phyloP scores from a whole-genome alignment of 2,329 filamentous ascomycete genomes.

The Chrysoporthe cubensis region DNA sequence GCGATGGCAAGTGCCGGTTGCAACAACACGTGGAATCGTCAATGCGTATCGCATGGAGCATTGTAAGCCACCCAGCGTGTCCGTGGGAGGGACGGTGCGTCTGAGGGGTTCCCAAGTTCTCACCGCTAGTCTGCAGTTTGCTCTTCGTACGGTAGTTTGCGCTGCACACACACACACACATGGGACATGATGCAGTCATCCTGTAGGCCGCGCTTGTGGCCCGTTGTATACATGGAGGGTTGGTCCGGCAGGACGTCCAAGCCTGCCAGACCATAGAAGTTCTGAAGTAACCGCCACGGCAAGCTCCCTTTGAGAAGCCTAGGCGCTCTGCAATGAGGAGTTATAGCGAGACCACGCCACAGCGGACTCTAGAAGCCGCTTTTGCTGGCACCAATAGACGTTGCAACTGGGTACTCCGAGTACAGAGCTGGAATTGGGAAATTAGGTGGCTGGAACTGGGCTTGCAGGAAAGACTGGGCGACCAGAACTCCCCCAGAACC shows the following conservation, averaged over 20 bases:
- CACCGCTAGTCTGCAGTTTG: conserved; percentile 28
- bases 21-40: background rate
- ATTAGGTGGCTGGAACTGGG: conserved; percentile 8
- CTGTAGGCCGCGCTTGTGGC: background rate
- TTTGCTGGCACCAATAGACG: conserved; percentile 9
- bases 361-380: background rate
- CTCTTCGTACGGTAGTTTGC: conserved; percentile 22
- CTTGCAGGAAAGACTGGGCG: conserved; percentile 6
- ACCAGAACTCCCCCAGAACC: background rate
- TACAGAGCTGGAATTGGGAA: background rate
- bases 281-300: background rate
- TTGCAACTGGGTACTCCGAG: background rate
- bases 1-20: background rate
- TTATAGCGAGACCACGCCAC: conserved; percentile 5
- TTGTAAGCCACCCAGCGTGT: background rate
- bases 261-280: conserved; percentile 20
- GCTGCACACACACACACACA: conserved; percentile 17
- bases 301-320: background rate
- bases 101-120: conserved; percentile 2
- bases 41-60: background rate
- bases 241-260: conserved; percentile 28
- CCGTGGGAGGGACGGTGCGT: conserved; percentile 5
- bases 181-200: conserved; percentile 11
- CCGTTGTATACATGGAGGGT: conserved; percentile 11
- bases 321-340: background rate